Conservation (phyloP, 306 rosid genomes). For the Quillaja saponaria region DNA sequence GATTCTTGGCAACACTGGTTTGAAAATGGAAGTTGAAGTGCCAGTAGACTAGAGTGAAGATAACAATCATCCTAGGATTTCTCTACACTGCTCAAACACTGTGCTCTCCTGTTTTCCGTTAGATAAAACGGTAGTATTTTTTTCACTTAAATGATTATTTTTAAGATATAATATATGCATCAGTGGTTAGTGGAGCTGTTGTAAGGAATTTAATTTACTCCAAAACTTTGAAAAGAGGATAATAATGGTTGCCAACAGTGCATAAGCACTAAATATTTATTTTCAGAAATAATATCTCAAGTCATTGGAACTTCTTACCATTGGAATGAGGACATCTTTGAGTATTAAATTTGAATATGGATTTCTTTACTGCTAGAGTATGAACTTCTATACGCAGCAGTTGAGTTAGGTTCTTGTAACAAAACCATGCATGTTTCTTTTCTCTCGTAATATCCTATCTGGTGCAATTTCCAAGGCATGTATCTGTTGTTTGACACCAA, state of each 20-base stretch:
- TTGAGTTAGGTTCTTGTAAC: neutral
- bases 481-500: too few relatives aligned
- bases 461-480: too few relatives aligned
- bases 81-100: conserved; percentile 9
- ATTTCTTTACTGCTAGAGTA: neutral
- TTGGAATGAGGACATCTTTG: conserved; percentile 1
- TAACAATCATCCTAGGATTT: conserved; percentile 5
- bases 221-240: conserved; percentile 6
- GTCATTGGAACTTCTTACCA: conserved; percentile 1
- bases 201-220: conserved; percentile 5
- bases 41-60: conserved; percentile 56
- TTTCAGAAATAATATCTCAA: conserved; percentile 20
- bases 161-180: conserved; percentile 16
- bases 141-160: too few relatives aligned
- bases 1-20: conserved; percentile 61
- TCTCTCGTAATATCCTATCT: neutral
- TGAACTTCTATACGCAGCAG: conserved; percentile 16
- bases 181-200: conserved; percentile 18
- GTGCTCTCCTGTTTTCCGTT: conserved; percentile 6
- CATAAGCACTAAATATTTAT: conserved; percentile 5
- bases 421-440: neutral
- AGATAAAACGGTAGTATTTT: too few relatives aligned
- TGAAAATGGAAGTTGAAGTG: conserved; percentile 85
- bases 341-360: neutral
- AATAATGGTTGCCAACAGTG: conserved; percentile 15